Base-by-base conservation (phyloP, 768 basidiomycete genomes). In the Rhodotorula toruloides region DNA sequence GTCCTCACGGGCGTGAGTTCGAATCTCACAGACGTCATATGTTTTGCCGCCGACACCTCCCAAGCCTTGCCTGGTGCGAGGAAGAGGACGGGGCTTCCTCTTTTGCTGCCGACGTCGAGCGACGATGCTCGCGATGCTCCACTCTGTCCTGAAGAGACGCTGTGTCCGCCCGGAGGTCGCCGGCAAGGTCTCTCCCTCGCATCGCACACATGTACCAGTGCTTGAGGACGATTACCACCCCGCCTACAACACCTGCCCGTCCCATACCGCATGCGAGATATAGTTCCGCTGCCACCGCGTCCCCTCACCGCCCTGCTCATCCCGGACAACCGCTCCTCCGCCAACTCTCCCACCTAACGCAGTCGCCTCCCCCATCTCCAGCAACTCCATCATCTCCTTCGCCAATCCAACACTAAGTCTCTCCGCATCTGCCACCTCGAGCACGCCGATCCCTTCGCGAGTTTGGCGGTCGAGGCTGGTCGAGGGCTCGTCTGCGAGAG, bases 341-440 rank as follows among this genome's bases (percentile, higher is more conserved):
- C 29, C 34, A 27, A 42, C 16, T 22, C 43, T 22, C 2, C 31
- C 43, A 3, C n/a, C 40, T 31, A 21, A 16, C 16, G 12, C 36
- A 2, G 52, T 14, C 37, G 25, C 37, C 43, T 84, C 84, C 25
- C 76, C 77, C 40, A 59, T 48, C 80, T 94, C 92, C 4, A 87
- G 84, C 61, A 83, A 84, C 49, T 81, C 80, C 34, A 96, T 78
- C 86, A 97, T 85, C 76, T 94, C 91, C 60, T 80, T 81, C 11
- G 85, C 83, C 60, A 97, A 81, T 17, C 85, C 86, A 22, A 90
- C 82, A 4, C 87, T 84, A 29, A 97, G 79, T 1, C 79, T 80
- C 74, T 96, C 91, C 54, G 83, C 82, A 39, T 80, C 76, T 0
- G 91, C 88, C 29, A 49, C 13, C 11, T 32, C 29, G 36, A 67